phyloP scores from a whole-genome alignment of 805 yeast species.

The Saccharomycopsis capsularis region DNA sequence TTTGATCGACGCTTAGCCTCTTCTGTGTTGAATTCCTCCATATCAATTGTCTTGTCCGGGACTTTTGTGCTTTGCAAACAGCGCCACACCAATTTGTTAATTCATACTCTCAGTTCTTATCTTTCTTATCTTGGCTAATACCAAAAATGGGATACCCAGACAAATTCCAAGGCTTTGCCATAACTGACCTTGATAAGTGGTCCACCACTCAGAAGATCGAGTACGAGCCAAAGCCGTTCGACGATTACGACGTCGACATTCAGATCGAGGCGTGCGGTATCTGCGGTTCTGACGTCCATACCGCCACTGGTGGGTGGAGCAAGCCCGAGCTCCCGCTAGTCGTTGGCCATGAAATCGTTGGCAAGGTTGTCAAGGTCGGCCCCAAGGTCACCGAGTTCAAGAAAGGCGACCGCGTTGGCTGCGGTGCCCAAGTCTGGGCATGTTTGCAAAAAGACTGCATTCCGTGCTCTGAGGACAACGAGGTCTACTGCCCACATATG shows the following conservation, averaged over 20 bases:
- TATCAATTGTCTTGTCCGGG: no score
- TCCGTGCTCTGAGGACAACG: constrained; percentile 34
- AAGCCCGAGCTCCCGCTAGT: constrained; percentile 24
- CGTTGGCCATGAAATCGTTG: constrained; percentile 29
- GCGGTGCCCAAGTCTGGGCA: constrained; percentile 38
- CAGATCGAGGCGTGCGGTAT: constrained; percentile 58
- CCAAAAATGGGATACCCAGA: constrained; percentile 30
- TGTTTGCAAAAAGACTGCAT: constrained; percentile 30
- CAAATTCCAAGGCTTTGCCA: constrained; percentile 35
- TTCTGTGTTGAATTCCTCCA: no score
- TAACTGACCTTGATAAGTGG: constrained; percentile 30
- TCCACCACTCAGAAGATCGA: constrained; percentile 27
- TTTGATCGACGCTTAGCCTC: no score
- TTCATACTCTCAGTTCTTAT: no score
- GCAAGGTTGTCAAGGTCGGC: constrained; percentile 29
- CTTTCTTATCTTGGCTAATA: no score
- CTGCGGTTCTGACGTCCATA: constrained; percentile 50
- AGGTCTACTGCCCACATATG: constrained; percentile 32
- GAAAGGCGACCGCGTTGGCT: constrained; percentile 41
- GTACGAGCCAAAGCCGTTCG: constrained; percentile 34
- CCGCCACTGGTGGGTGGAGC: constrained; percentile 28
- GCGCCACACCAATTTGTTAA: no score
- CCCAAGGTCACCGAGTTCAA: constrained; percentile 29
- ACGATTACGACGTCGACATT: constrained; percentile 41
- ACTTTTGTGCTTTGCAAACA: no score